These are phyloP conservation scores for Violaceomyces palustris DNA, from an alignment of 1,284 basidiomycete genomes.

Conservation along the genomic window DNA sequence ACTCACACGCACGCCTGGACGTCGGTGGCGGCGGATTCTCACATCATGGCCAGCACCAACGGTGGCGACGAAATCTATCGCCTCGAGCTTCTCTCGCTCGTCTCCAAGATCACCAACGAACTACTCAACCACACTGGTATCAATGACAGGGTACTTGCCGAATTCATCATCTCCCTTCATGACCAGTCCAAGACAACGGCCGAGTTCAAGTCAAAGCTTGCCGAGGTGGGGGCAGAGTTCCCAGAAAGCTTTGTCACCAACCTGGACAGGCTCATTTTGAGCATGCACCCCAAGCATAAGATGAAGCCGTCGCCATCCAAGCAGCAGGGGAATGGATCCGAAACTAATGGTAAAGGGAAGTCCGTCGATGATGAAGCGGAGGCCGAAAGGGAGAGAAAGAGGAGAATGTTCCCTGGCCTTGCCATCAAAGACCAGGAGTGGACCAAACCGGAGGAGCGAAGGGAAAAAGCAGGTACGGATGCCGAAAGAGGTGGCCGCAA, in stretches of 20 bases:
- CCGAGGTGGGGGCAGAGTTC: conserved; percentile 76
- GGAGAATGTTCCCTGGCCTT: conserved; percentile 83
- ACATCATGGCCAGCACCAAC: too few species aligned
- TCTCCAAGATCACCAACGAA: conserved; percentile 46
- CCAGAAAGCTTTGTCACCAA: conserved; percentile 84
- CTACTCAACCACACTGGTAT: conserved; percentile 60
- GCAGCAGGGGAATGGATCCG: background rate
- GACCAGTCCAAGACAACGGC: conserved; percentile 70
- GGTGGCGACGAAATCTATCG: conserved; percentile 48
- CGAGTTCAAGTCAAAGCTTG: conserved; percentile 77
- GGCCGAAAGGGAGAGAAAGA: conserved; percentile 68
- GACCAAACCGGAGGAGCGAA: conserved; percentile 49
- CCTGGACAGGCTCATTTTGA: conserved; percentile 87
- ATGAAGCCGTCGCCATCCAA: conserved; percentile 2
- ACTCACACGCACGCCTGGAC: too few species aligned
- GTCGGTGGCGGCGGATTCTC: too few species aligned
- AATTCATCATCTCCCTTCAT: conserved; percentile 91
- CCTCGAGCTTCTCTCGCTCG: conserved; percentile 49
- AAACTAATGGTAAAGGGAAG: conserved; percentile 55
- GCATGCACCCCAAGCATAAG: conserved; percentile 85
- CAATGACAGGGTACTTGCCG: conserved; percentile 82
- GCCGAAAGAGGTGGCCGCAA: conserved; percentile 48
- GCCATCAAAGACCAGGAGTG: conserved; percentile 68
- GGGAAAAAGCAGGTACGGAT: conserved; percentile 56
- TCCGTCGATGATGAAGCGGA: conserved; percentile 44